These are phyloP conservation scores for Termitomyces sp. DNA, from an alignment of 768 basidiomycete species.

Conservation along the genomic window DNA sequence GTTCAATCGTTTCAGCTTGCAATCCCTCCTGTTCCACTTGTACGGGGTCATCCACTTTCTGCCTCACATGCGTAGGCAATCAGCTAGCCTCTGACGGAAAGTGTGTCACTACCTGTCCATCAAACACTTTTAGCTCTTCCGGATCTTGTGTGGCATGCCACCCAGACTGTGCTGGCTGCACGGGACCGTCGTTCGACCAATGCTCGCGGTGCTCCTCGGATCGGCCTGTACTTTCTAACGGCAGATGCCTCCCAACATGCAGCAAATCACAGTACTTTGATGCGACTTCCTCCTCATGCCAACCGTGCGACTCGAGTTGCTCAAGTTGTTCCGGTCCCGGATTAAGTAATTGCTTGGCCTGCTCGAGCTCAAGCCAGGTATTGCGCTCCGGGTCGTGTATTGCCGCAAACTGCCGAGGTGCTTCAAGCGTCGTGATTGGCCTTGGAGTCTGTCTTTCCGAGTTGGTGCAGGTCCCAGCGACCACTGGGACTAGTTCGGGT, in stretches of 20 bases:
- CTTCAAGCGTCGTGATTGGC: slow-evolving; percentile 53
- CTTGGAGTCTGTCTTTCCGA: slow-evolving; percentile 80
- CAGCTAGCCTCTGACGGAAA: slow-evolving; percentile 66
- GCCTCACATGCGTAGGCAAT: slow-evolving; percentile 63
- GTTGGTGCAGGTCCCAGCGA: slow-evolving; percentile 48
- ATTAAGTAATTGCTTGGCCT: slow-evolving; percentile 64
- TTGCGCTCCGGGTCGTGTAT: slow-evolving; percentile 63
- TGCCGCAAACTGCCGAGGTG: slow-evolving; percentile 51
- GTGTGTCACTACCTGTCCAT: slow-evolving; percentile 73
- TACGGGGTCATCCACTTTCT: slow-evolving; percentile 58
- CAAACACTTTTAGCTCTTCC: slow-evolving; percentile 60
- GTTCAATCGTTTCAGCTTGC: slow-evolving; percentile 34
- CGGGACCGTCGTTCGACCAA: slow-evolving; percentile 71
- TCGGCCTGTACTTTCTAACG: slow-evolving; percentile 68
- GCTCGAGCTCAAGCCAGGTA: slow-evolving; percentile 56
- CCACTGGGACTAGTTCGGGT: slow-evolving; percentile 41
- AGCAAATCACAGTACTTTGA: slow-evolving; percentile 71
- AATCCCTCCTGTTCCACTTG: slow-evolving; percentile 71
- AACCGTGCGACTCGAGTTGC: slow-evolving; percentile 70
- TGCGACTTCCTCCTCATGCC: slow-evolving; percentile 53
- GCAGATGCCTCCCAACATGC: slow-evolving; percentile 77
- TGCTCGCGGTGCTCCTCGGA: slow-evolving; percentile 66
- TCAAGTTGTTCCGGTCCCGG: slow-evolving; percentile 73
- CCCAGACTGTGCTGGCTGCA: slow-evolving; percentile 81
- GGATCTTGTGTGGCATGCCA: slow-evolving; percentile 74